Conservation (phyloP, 2,329 filamentous ascomycete genomes). For the Gaeumannomyces sp. region DNA sequence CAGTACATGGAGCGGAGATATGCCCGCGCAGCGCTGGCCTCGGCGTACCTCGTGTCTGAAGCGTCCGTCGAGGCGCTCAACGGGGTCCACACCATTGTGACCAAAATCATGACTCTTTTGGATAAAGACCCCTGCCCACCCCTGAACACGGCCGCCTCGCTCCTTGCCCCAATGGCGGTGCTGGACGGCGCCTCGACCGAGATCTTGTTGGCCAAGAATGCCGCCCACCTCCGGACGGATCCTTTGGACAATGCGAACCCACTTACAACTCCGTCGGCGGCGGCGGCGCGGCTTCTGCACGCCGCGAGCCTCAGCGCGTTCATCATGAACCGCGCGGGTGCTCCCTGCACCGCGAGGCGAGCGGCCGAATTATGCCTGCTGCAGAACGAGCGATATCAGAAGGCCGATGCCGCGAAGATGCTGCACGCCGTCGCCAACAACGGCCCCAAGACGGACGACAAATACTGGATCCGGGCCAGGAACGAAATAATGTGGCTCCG, state of each 20-base stretch:
- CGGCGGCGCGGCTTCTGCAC: constrained; percentile 53
- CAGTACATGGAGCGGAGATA: constrained; percentile 57
- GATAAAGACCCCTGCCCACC: constrained; percentile 52
- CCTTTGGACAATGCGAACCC: constrained; percentile 55
- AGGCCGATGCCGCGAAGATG: constrained; percentile 50
- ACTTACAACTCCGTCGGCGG: constrained; percentile 54
- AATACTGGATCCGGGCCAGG: constrained; percentile 55
- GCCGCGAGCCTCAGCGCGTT: constrained; percentile 57
- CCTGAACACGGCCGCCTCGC: constrained; percentile 40
- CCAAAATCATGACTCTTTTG: constrained; percentile 53
- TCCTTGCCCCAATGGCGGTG: constrained; percentile 34
- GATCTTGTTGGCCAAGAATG: constrained; percentile 34
- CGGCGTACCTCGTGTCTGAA: constrained; percentile 60
- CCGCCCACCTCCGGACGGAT: constrained; percentile 40
- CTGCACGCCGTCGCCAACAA: constrained; percentile 45
- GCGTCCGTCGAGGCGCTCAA: constrained; percentile 51
- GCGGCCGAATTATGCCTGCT: constrained; percentile 60
- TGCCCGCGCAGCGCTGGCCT: constrained; percentile 60
- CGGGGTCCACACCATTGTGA: constrained; percentile 54
- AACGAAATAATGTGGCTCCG: constrained; percentile 67
- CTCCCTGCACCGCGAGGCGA: constrained; percentile 43
- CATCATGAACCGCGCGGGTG: constrained; percentile 45
- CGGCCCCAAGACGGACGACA: constrained; percentile 53
- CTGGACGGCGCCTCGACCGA: constrained; percentile 14
- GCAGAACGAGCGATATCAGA: constrained; percentile 59